Evolutionary conservation across 768 basidiomycete genomes (phyloP), one percentile per base, ranked within the genome.

Genomic region (Psilocybe cyanescens): DNA sequence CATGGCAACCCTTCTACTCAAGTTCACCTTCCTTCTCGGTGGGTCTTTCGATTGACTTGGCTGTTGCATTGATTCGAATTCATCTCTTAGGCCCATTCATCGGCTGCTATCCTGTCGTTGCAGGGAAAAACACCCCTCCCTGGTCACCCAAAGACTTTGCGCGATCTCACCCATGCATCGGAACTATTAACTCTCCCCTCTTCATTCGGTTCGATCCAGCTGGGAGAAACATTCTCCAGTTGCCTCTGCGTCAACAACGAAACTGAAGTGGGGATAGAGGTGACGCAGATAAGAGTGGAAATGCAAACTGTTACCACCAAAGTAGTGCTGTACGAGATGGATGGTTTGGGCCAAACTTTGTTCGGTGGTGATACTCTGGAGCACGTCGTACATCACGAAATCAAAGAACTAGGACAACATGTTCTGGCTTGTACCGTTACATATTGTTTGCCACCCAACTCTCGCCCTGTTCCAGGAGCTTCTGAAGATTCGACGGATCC

Each of bases 391-490:
- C 81, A 86, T 62, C 91, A 94, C 68, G 96, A 98, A 76, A 92
- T 97, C 65, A 97, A 97, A 75, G 95, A 98, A 70, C 80, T 97
- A 17, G 95, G 94, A 0, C 88, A 94, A 70, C 95, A 97, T 72
- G 92, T 96, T 9, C 78, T 98, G 41, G 92, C 88, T 2, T 95
- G 94, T 69, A 87, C 87, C 5, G 91, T 97, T 29, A 83, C 84
- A 24, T 97, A 97, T 78, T 87, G 84, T n/a, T 79, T 90, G 9
- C 88, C 89, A 2, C 81, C 83, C 14, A 83, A 83, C 59, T 75
- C 79, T 48, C 83, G 85, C n/a, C 74, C 78, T 28, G 70, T 81
- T 4, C 80, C 83, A 6, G 80, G 78, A n/a, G 75, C 82, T 14
- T 70, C 76, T 11, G 81, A 85, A 55, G 81, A 86, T 47, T 69